phyloP scores from a whole-genome alignment of 176 grass and related monocot genomes.

The Ampelocalamus luodianensis region DNA sequence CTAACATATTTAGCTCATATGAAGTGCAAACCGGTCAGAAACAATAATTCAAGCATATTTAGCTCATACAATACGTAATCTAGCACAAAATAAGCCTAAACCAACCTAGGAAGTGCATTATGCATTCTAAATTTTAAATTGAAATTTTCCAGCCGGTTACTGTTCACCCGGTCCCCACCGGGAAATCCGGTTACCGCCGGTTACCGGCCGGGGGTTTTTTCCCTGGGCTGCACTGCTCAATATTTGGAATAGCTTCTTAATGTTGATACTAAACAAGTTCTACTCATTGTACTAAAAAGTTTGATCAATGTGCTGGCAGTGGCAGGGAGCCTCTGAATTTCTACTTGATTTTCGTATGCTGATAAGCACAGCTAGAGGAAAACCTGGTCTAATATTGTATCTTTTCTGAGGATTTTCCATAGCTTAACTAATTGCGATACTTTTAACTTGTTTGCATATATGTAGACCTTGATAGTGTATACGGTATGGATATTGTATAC shows the following conservation, averaged over 20 bases:
- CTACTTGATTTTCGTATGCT: neutral
- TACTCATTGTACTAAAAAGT: neutral
- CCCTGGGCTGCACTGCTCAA: neutral
- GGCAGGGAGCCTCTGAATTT: neutral
- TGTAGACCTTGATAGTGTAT: neutral
- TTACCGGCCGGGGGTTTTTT: no score
- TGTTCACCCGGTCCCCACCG: no score
- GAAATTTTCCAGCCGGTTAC: no score
- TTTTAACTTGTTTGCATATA: neutral
- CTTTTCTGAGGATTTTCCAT: constrained; percentile 1
- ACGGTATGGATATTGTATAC: neutral
- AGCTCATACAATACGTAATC: no score
- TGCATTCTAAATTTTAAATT: no score
- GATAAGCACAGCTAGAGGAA: neutral
- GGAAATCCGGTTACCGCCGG: no score
- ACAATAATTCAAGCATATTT: no score
- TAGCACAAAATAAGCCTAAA: no score
- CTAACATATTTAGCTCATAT: no score
- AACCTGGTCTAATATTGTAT: neutral
- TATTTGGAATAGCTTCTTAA: neutral
- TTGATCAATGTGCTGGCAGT: neutral
- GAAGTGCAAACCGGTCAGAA: no score
- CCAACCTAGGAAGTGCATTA: no score
- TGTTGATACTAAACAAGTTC: no score
- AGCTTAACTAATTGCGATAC: neutral